phyloP scores from a whole-genome alignment of 306 rosid species.

The Cucurbita maxima region DNA sequence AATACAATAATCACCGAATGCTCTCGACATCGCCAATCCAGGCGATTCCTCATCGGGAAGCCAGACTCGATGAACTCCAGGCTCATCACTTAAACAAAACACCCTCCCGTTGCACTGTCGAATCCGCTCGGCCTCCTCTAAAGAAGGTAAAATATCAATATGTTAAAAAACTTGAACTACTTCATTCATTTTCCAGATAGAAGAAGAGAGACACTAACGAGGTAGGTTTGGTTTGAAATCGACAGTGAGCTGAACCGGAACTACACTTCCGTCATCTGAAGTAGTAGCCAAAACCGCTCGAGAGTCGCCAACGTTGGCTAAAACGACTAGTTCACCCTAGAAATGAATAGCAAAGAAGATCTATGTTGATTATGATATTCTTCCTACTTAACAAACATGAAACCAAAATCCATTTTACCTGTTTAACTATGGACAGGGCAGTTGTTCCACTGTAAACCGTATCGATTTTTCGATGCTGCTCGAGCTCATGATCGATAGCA shows the following conservation, averaged over 20 bases:
- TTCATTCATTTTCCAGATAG: neutral
- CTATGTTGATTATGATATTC: neutral
- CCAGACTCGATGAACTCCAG: slow-evolving; percentile 86
- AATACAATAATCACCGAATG: slow-evolving; percentile 81
- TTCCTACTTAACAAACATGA: neutral
- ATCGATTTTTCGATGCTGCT: slow-evolving; percentile 50
- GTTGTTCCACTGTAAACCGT: slow-evolving; percentile 84
- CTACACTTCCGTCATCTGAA: slow-evolving; percentile 61
- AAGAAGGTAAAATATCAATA: neutral
- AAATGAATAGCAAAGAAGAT: neutral
- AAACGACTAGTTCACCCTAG: slow-evolving; percentile 55
- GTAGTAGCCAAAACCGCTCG: slow-evolving; percentile 81
- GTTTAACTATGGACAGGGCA: slow-evolving; percentile 72
- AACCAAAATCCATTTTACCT: slow-evolving; percentile 24
- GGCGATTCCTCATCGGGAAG: slow-evolving; percentile 63
- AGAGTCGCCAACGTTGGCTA: slow-evolving; percentile 92
- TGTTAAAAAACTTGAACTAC: neutral
- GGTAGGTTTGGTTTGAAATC: slow-evolving; percentile 95
- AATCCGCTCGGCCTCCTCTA: slow-evolving; percentile 91
- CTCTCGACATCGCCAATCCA: slow-evolving; percentile 92
- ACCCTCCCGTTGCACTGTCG: slow-evolving; percentile 58
- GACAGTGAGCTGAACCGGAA: slow-evolving; percentile 58
- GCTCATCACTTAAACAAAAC: slow-evolving; percentile 67
- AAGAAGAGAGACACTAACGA: slow-evolving; percentile 34
- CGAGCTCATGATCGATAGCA: slow-evolving; percentile 60